Conservation (phyloP, 169 alveolate genomes). For the Babesia ovis region DNA sequence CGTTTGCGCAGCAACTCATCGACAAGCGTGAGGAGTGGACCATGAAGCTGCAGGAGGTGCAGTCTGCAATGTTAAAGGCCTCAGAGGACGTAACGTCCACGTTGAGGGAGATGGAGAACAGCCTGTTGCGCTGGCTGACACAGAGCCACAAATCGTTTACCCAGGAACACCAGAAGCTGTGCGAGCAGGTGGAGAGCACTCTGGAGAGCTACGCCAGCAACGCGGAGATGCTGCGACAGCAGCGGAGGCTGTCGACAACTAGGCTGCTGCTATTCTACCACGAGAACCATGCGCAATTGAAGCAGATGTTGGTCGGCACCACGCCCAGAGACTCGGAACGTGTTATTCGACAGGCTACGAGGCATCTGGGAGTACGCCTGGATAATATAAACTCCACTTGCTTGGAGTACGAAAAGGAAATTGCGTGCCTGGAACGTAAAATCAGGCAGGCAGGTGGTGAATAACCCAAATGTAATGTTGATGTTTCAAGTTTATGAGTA, state of each 20-base stretch:
- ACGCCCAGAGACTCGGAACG: slow-evolving; percentile 58
- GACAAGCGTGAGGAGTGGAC: slow-evolving; percentile 77
- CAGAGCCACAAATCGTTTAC: slow-evolving; percentile 23
- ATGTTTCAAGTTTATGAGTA: too few species aligned
- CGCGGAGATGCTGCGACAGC: slow-evolving; percentile 52
- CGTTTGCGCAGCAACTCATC: slow-evolving; percentile 67
- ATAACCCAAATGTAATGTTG: too few species aligned
- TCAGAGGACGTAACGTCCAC: slow-evolving; percentile 14
- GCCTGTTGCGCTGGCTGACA: slow-evolving; percentile 21
- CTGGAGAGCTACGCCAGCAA: slow-evolving; percentile 34
- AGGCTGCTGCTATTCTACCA: slow-evolving; percentile 39
- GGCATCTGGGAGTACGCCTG: slow-evolving; percentile 27
- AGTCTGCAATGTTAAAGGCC: slow-evolving; percentile 11
- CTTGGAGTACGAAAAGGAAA: slow-evolving; percentile 12
- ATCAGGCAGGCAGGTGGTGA: slow-evolving; percentile 8
- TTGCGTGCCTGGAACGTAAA: slow-evolving; percentile 28
- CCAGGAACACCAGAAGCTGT: slow-evolving; percentile 29
- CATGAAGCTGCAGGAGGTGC: slow-evolving; percentile 64
- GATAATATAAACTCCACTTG: slow-evolving; percentile 22
- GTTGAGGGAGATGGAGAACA: slow-evolving; percentile 23
- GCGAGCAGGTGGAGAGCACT: slow-evolving; percentile 27
- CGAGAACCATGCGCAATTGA: slow-evolving; percentile 35
- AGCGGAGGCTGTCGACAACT: slow-evolving; percentile 31
- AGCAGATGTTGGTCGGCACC: slow-evolving; percentile 51
- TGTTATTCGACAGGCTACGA: slow-evolving; percentile 18